Percentiles rank a stretch among this genome's conserved stretches.
Conservation (phyloP, 2,329 filamentous ascomycete genomes). For the Chaetomium strumarium region DNA sequence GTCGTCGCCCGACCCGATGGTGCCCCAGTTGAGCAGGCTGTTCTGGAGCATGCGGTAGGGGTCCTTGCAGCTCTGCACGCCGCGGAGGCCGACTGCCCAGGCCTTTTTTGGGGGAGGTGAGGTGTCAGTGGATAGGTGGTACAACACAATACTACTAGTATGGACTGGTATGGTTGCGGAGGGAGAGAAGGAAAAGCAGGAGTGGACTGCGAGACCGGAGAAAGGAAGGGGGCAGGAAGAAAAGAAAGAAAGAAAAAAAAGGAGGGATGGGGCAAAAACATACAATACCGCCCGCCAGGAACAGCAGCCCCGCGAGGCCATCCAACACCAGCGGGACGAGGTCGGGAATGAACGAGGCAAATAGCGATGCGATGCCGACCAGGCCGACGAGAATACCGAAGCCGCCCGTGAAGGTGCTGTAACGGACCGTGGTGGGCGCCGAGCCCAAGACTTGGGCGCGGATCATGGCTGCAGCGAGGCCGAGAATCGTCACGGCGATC, state of each 20-base stretch:
- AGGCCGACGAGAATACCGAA: slow-evolving; percentile 20
- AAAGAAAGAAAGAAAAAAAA: background rate
- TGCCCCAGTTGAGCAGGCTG: slow-evolving; percentile 19
- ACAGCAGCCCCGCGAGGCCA: slow-evolving; percentile 13
- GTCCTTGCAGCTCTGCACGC: slow-evolving; percentile 7
- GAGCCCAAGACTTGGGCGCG: slow-evolving; percentile 13
- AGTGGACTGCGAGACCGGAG: background rate
- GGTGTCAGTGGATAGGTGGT: background rate
- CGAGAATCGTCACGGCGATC: slow-evolving; percentile 15
- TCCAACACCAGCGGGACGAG: slow-evolving; percentile 17
- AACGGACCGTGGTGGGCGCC: slow-evolving; percentile 19
- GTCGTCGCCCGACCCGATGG: background rate
- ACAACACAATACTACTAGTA: too few species aligned
- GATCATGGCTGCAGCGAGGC: slow-evolving; percentile 17
- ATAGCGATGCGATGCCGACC: slow-evolving; percentile 7
- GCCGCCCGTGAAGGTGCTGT: slow-evolving; percentile 19
- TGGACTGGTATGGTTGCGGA: background rate
- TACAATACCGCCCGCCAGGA: slow-evolving; percentile 23
- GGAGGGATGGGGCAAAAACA: background rate
- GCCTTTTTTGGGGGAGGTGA: slow-evolving; percentile 8
- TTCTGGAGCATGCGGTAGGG: slow-evolving; percentile 8
- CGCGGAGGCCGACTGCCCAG: slow-evolving; percentile 18
- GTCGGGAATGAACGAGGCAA: slow-evolving; percentile 10
- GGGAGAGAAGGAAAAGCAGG: background rate
- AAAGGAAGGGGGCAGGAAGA: background rate